These are phyloP conservation scores for Atkinsonella hypoxylon DNA, from an alignment of 2,329 filamentous ascomycete genomes.

Conservation along the genomic window DNA sequence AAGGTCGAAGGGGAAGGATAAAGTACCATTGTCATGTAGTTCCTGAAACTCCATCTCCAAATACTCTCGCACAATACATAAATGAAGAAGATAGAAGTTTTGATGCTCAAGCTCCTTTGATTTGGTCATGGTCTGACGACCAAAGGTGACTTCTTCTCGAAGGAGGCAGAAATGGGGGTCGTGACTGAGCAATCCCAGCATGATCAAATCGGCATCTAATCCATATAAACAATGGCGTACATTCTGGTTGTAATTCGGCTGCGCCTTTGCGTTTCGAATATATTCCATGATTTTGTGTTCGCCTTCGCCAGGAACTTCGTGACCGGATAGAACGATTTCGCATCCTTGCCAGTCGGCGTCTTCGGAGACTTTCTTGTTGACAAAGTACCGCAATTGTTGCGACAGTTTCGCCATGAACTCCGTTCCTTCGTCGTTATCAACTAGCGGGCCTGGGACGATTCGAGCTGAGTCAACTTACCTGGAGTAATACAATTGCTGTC, in stretches of 20 bases:
- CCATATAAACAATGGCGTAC: slow-evolving; percentile 95
- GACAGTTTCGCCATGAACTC: slow-evolving; percentile 97
- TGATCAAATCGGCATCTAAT: slow-evolving; percentile 93
- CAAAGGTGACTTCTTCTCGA: slow-evolving; percentile 96
- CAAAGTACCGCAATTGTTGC: slow-evolving; percentile 89
- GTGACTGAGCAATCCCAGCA: slow-evolving; percentile 93
- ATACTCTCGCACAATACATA: slow-evolving; percentile 96
- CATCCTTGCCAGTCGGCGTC: slow-evolving; percentile 96
- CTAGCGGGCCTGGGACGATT: too few relatives aligned
- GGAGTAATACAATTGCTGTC: slow-evolving; percentile 99
- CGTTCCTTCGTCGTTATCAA: slow-evolving; percentile 39
- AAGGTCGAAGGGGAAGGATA: slow-evolving; percentile 78
- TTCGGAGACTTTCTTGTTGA: slow-evolving; percentile 97
- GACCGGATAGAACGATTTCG: slow-evolving; percentile 89
- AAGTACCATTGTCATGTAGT: slow-evolving; percentile 57
- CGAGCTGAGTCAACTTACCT: slow-evolving; percentile 30
- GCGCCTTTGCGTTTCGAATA: slow-evolving; percentile 92
- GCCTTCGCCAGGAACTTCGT: slow-evolving; percentile 94
- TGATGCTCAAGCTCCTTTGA: slow-evolving; percentile 96
- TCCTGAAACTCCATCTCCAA: slow-evolving; percentile 95
- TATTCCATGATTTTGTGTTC: slow-evolving; percentile 99
- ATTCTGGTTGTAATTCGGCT: slow-evolving; percentile 84
- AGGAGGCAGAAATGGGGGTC: slow-evolving; percentile 97
- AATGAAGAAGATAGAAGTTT: slow-evolving; percentile 94
- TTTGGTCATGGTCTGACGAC: slow-evolving; percentile 73